Evolutionary conservation across 2,329 filamentous ascomycete species (phyloP).

Genomic region (Ceratocystis alfenasii): DNA sequence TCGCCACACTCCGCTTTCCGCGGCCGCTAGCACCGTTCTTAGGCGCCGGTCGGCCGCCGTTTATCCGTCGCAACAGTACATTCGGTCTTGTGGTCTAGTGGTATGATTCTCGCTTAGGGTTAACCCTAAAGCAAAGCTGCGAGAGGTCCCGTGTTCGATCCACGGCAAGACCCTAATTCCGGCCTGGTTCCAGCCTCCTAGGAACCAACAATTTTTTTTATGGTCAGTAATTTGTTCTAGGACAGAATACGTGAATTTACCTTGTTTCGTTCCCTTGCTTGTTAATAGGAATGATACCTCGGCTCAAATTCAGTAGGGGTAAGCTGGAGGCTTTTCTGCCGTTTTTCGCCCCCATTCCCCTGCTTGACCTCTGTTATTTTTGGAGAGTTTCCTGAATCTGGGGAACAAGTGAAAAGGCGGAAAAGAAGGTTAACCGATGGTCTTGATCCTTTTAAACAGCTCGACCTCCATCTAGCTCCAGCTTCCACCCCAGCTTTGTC

Average conservation of each 20-base stretch:
- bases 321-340: neutral
- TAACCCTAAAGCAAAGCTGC: conserved; percentile 28
- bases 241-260: no score
- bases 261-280: no score
- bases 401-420: neutral
- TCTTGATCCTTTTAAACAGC: neutral
- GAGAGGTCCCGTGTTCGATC: conserved; percentile 15
- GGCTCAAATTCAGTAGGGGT: neutral
- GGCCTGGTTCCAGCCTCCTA: neutral
- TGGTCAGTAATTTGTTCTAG: no score
- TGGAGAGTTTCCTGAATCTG: neutral
- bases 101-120: conserved; percentile 63
- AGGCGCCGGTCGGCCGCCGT: no score
- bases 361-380: conserved; percentile 1
- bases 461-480: neutral
- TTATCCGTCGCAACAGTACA: no score
- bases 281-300: neutral
- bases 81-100: conserved; percentile 48
- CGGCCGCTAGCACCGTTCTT: no score
- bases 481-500: neutral
- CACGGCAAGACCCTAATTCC: conserved; percentile 10
- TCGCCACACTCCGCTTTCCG: no score
- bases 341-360: neutral
- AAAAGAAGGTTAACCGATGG: neutral
- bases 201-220: neutral